phyloP scores from a whole-genome alignment of 306 rosid species.

The Adenanthera pavonina region DNA sequence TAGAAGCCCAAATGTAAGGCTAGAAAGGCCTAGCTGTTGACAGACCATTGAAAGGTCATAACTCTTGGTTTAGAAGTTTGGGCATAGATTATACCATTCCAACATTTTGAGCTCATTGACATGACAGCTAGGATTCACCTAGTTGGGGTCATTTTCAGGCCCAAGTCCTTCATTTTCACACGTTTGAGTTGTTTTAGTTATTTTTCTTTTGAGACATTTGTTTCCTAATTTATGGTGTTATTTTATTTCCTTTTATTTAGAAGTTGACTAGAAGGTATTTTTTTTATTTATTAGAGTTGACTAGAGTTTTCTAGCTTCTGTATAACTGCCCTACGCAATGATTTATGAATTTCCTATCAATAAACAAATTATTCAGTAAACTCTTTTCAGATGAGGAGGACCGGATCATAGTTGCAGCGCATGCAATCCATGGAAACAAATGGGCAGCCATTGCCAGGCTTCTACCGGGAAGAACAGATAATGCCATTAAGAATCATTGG shows the following conservation, averaged over 20 bases:
- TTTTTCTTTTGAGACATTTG: neutral
- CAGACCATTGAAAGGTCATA: neutral
- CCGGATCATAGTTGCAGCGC: slow-evolving; percentile 84
- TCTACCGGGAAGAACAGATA: slow-evolving; percentile 75
- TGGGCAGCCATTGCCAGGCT: slow-evolving; percentile 79
- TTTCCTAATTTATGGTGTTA: neutral
- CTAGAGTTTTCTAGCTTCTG: neutral
- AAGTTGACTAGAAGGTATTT: neutral
- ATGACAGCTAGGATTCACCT: neutral
- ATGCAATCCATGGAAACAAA: slow-evolving; percentile 76
- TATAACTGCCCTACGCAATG: neutral
- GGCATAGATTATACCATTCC: neutral
- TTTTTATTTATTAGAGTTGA: neutral
- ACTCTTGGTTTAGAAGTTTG: neutral
- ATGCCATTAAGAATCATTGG: slow-evolving; percentile 79
- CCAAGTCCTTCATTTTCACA: neutral
- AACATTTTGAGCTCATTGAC: neutral
- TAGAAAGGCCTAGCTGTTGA: neutral
- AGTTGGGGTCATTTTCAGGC: neutral
- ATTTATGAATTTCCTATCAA: neutral
- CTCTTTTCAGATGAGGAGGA: slow-evolving; percentile 87
- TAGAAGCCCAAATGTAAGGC: too few species aligned
- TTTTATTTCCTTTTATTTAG: neutral
- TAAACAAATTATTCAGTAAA: neutral
- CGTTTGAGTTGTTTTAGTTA: neutral